Evolutionary conservation across 306 rosid species (phyloP).

Genomic region (Medicago ruthenica): DNA sequence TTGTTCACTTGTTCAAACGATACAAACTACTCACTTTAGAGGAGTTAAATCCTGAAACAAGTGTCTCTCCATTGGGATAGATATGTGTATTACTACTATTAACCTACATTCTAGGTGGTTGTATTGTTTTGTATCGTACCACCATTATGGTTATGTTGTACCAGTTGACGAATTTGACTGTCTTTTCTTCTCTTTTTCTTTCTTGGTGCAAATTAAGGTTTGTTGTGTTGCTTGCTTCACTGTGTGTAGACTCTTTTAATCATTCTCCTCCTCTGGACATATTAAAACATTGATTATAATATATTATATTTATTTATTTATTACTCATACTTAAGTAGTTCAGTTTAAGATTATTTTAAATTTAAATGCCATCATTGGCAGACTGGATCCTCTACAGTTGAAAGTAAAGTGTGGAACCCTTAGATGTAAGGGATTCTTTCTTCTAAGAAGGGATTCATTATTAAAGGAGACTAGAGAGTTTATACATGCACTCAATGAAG

Average conservation of each 20-base stretch:
- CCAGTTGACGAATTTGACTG: slow-evolving; percentile 23
- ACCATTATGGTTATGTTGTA: slow-evolving; percentile 28
- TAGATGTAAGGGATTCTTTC: no score
- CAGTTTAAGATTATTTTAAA: no score
- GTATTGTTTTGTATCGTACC: slow-evolving; percentile 20
- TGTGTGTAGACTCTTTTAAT: not conserved
- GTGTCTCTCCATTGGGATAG: slow-evolving; percentile 25
- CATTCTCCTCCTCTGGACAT: not conserved
- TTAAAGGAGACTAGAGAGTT: no score
- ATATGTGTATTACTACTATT: slow-evolving; percentile 6
- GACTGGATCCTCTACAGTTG: no score
- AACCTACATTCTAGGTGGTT: slow-evolving; percentile 5
- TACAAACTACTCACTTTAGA: not conserved
- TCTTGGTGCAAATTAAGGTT: slow-evolving; percentile 18
- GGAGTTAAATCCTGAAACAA: slow-evolving; percentile 9
- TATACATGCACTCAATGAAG: no score
- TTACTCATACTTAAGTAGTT: no score
- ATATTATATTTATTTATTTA: no score
- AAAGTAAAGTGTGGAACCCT: no score
- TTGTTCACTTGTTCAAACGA: slow-evolving; percentile 18
- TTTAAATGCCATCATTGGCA: no score
- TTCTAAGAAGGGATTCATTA: no score
- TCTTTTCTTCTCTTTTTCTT: not conserved
- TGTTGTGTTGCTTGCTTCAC: slow-evolving; percentile 40
- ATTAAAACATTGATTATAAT: not conserved